Conservation (phyloP, 2,329 filamentous ascomycete genomes). For the Botrytis cinerea region DNA sequence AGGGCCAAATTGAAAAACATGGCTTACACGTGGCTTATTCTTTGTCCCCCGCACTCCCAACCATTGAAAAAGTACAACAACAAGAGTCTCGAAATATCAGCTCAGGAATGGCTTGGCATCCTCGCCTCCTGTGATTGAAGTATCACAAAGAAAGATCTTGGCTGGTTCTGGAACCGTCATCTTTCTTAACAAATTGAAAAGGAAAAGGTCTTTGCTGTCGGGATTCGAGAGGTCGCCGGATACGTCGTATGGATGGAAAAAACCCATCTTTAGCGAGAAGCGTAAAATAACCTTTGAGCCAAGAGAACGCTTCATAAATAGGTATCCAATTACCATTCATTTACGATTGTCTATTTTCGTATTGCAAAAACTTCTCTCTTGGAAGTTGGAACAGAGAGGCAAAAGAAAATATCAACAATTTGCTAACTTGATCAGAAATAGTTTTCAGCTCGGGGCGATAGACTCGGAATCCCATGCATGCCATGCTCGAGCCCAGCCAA, state of each 20-base stretch:
- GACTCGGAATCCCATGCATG: not conserved
- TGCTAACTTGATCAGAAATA: not conserved
- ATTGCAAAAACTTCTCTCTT: not conserved
- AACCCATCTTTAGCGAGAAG: not conserved
- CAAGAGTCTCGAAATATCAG: not conserved
- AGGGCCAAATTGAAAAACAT: not conserved
- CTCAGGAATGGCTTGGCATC: not conserved
- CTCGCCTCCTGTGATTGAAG: not conserved
- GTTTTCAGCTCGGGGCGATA: not conserved
- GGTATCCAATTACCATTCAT: not conserved
- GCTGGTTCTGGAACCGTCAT: slow-evolving; percentile 1
- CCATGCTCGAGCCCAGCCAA: not conserved
- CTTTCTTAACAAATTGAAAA: not conserved
- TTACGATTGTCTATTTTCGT: not conserved
- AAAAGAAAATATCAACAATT: not conserved
- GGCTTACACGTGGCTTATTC: slow-evolving; percentile 11
- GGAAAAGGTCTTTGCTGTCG: not conserved
- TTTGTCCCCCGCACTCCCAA: not conserved
- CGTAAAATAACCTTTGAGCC: not conserved
- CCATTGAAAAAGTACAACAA: not conserved
- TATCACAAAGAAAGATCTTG: not conserved
- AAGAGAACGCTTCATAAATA: not conserved
- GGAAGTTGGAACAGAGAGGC: not conserved
- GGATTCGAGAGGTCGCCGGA: not conserved
- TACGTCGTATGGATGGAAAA: not conserved